Evolutionary conservation across 176 grass and related monocot genomes (phyloP).

Genomic region (Oropetium thomaeum): DNA sequence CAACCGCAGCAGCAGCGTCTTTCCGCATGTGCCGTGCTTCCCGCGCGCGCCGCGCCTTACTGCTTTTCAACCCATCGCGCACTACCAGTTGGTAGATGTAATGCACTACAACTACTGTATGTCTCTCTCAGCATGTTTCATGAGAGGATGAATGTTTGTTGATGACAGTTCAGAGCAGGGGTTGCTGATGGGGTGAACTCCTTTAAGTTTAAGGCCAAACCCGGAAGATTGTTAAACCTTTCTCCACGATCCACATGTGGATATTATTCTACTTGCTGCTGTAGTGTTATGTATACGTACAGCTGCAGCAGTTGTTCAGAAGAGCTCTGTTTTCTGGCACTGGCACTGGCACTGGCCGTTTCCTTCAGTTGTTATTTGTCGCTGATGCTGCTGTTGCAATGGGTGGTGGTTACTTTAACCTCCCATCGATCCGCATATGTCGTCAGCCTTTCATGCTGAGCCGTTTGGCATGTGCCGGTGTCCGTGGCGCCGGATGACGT

Average conservation of each 20-base stretch:
- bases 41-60: not conserved
- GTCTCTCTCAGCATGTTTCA: too few species aligned
- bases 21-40: constrained; percentile 42
- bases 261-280: not conserved
- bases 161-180: too few species aligned
- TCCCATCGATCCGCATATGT: not conserved
- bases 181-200: too few species aligned
- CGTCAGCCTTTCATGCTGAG: constrained; percentile 22
- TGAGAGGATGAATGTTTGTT: too few species aligned
- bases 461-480: constrained; percentile 32
- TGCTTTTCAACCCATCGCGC: constrained; percentile 5
- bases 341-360: not conserved
- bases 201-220: too few species aligned
- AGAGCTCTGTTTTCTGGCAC: not conserved
- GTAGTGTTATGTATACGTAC: too few species aligned
- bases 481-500: constrained; percentile 22
- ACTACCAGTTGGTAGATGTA: too few species aligned
- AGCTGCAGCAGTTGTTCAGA: not conserved
- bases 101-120: constrained; percentile 1
- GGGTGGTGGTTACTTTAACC: constrained; percentile 16
- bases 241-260: not conserved
- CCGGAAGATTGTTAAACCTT: not conserved
- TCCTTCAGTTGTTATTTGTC: not conserved
- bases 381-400: constrained; percentile 2
- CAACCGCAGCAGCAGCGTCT: constrained; percentile 29